These are phyloP conservation scores for Niveomyces coronatus DNA, from an alignment of 2,329 filamentous ascomycete species.

Conservation along the genomic window DNA sequence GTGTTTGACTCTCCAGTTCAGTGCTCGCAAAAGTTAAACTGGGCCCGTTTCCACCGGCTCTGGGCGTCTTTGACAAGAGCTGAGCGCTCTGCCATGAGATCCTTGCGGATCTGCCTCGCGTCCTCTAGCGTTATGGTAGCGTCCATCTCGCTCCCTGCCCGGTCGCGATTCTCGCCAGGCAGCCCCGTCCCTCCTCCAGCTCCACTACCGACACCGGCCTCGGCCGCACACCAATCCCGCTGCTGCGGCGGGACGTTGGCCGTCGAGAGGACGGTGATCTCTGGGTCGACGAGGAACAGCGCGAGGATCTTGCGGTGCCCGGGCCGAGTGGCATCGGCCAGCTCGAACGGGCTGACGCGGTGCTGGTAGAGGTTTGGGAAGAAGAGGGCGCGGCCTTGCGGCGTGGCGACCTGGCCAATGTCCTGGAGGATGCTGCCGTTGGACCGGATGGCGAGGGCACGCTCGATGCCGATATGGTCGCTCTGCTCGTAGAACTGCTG, in stretches of 20 bases:
- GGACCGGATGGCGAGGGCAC: constrained; percentile 24
- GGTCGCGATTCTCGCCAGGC: neutral
- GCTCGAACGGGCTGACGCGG: constrained; percentile 38
- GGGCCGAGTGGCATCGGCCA: constrained; percentile 38
- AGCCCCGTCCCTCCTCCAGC: neutral
- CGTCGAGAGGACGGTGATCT: constrained; percentile 32
- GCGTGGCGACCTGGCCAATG: constrained; percentile 37
- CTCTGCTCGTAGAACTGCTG: constrained; percentile 21
- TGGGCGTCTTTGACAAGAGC: neutral
- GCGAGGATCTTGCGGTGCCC: constrained; percentile 51
- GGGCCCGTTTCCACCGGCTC: neutral
- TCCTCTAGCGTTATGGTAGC: neutral
- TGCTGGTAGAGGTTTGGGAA: constrained; percentile 48
- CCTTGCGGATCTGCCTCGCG: constrained; percentile 3
- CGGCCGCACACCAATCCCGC: constrained; percentile 23
- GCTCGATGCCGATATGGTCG: constrained; percentile 22
- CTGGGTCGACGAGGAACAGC: constrained; percentile 50
- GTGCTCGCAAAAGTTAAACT: constrained; percentile 9
- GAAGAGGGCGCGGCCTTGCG: constrained; percentile 37
- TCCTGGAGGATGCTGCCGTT: constrained; percentile 18
- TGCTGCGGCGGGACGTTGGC: constrained; percentile 35
- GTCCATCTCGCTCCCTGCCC: constrained; percentile 1
- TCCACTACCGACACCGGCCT: neutral
- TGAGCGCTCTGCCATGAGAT: constrained; percentile 8
- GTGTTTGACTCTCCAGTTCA: too few species aligned